Evolutionary conservation across 495 filamentous ascomycete species (phyloP).

Genomic region (Podospora australis): DNA sequence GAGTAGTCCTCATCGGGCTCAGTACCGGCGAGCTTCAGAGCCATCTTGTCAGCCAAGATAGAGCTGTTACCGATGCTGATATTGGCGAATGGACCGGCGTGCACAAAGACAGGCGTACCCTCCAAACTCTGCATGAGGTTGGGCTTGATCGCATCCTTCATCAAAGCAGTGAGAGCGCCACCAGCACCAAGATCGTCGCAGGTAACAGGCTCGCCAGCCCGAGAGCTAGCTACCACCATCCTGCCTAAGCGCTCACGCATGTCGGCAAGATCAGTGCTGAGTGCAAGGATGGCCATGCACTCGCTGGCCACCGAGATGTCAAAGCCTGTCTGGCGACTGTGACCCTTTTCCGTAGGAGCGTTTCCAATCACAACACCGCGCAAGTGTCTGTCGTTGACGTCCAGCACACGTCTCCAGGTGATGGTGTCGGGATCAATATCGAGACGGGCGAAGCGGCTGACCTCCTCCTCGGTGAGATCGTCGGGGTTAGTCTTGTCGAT

Average conservation of each 20-base stretch:
- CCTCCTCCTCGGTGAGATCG: constrained; percentile 83
- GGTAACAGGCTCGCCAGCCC: constrained; percentile 81
- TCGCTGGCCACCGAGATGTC: constrained; percentile 97
- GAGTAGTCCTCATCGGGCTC: constrained; percentile 87
- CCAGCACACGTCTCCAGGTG: constrained; percentile 91
- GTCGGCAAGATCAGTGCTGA: constrained; percentile 79
- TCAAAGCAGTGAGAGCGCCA: constrained; percentile 85
- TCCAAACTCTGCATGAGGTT: constrained; percentile 98
- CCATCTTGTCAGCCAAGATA: constrained; percentile 89
- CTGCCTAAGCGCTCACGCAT: constrained; percentile 91
- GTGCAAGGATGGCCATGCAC: constrained; percentile 95
- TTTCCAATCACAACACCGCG: constrained; percentile 80
- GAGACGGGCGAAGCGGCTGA: constrained; percentile 76
- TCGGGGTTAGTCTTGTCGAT: constrained; percentile 92
- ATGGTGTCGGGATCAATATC: constrained; percentile 97
- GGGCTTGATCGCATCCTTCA: constrained; percentile 98
- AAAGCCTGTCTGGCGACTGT: constrained; percentile 79
- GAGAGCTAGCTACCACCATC: constrained; percentile 93
- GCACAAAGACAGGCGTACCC: constrained; percentile 93
- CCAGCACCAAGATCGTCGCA: constrained; percentile 92
- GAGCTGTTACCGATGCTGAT: constrained; percentile 96
- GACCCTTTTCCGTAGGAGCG: constrained; percentile 83
- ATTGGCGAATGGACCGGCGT: constrained; percentile 95
- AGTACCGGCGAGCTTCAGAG: constrained; percentile 90
- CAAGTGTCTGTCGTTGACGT: constrained; percentile 94